Evolutionary conservation across 2,329 filamentous ascomycete species (phyloP).

Genomic region (Fusarium fujikuroi): DNA sequence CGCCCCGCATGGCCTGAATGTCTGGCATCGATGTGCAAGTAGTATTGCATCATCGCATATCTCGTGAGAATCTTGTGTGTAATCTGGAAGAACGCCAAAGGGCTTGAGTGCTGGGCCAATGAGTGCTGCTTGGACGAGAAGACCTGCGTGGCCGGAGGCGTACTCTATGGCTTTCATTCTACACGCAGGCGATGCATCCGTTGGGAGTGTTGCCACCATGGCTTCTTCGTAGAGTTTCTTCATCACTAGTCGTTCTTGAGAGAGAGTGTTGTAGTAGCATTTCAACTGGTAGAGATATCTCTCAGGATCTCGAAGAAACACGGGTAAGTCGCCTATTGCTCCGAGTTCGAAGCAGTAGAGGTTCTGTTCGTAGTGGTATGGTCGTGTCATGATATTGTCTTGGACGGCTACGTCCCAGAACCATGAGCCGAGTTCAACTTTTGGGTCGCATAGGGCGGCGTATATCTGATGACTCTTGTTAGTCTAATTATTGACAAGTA

Average conservation of each 20-base stretch:
- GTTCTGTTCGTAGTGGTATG: conserved; percentile 4
- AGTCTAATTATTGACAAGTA: not conserved
- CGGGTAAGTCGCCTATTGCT: conserved; percentile 1
- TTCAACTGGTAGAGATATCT: conserved; percentile 21
- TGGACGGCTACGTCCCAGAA: conserved; percentile 20
- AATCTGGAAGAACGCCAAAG: conserved; percentile 1
- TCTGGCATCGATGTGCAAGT: not conserved
- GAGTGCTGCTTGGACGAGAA: conserved; percentile 9
- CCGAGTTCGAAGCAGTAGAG: conserved; percentile 20
- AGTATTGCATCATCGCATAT: conserved; percentile 9
- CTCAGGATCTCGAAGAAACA: conserved; percentile 21
- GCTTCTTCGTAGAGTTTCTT: not conserved
- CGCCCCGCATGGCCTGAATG: conserved; percentile 19
- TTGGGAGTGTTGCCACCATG: not conserved
- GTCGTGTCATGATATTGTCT: not conserved
- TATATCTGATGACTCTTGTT: not conserved
- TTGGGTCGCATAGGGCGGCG: conserved; percentile 12
- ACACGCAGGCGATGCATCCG: not conserved
- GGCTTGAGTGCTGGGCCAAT: conserved; percentile 4
- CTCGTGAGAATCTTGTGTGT: not conserved
- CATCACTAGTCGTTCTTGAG: not conserved
- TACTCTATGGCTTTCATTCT: conserved; percentile 5
- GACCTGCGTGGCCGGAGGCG: not conserved
- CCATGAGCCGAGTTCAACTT: conserved; percentile 16
- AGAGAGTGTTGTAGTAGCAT: conserved; percentile 16